Evolutionary conservation across 495 filamentous ascomycete species (phyloP), one percentile per base, ranked within the genome.

Genomic region (Stereocaulon alpinum): DNA sequence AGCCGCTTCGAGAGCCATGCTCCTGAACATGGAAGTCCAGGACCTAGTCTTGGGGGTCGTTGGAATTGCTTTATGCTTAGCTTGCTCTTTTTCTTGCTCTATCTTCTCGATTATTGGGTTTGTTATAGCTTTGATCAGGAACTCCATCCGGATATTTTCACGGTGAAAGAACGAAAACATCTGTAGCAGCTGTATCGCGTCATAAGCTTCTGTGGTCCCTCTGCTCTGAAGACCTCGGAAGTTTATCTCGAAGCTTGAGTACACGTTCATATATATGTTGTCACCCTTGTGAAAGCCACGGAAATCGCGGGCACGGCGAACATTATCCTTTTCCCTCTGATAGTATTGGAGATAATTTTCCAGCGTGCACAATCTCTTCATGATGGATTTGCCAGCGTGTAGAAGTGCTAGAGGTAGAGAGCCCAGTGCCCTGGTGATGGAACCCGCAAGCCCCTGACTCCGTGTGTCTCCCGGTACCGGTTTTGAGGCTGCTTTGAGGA

Each of bases 151-250:
- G 18, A 75, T 70, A 22, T 69, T 62, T 37, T 72, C 58, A 62
- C 55, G 58, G 56, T 70, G 60, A 20, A 75, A 60, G 61, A 73
- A 74, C 1, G 72, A 70, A 29, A 77, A 71, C n/a, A 74, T 64
- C 32, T 72, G 66, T 7, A 77, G 64, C 27, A 77, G 54, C 45
- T 72, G 40, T 9, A 74, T 43, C 14, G 73, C 74, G 63, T 77
- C 72, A 37, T 59, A 32, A 29, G 65, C 66, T 37, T 60, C 37
- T 34, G 65, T 55, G 0, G 52, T 61, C 0, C 63, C 41, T 17
- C 48, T 54, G 6, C 11, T 34, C 53, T 68, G 65, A 7, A 76
- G 62, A 1, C 54, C 56, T n/a, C 54, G 34, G 30, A 63, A 71
- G 5, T 63, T 51, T 20, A 75, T 66, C 55, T 75, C 73, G 49